These are phyloP conservation scores for Dactylonectria macrodidyma DNA, from an alignment of 2,329 filamentous ascomycete genomes.

Conservation along the genomic window DNA sequence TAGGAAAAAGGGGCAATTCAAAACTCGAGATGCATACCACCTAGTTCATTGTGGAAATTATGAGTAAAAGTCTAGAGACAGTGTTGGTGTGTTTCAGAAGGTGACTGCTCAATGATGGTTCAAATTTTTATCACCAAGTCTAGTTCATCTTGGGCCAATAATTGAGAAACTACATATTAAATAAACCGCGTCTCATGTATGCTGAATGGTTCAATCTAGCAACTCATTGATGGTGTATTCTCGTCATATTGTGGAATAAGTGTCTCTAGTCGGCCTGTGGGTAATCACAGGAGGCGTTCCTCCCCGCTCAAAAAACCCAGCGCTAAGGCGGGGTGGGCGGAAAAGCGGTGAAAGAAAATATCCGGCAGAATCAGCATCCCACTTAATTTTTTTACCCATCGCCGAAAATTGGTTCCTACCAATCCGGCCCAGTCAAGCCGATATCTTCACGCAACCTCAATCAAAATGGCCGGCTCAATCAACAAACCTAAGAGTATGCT, in stretches of 20 bases:
- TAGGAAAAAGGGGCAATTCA: neutral
- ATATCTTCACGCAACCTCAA: conserved; percentile 31
- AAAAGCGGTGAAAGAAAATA: conserved; percentile 51
- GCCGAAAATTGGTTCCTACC: conserved; percentile 38
- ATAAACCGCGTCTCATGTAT: too few species aligned
- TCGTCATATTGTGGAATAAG: neutral
- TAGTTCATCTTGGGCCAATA: too few species aligned
- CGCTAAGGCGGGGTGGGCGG: conserved; percentile 31
- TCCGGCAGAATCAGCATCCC: conserved; percentile 57
- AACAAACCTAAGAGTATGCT: conserved; percentile 69
- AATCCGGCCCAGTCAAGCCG: conserved; percentile 34
- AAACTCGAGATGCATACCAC: too few species aligned
- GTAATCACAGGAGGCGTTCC: neutral
- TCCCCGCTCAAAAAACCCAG: conserved; percentile 10
- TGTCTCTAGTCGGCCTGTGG: neutral
- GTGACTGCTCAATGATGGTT: too few species aligned
- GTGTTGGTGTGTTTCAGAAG: too few species aligned
- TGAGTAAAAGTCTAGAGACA: too few species aligned
- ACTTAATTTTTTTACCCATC: conserved; percentile 55
- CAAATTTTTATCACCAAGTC: too few species aligned
- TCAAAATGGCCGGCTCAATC: conserved; percentile 67
- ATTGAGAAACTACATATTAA: neutral
- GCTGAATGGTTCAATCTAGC: too few species aligned
- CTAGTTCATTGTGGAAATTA: too few species aligned
- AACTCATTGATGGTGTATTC: too few species aligned